These are phyloP conservation scores for Cercis canadensis DNA, from an alignment of 306 rosid genomes.

Conservation along the genomic window DNA sequence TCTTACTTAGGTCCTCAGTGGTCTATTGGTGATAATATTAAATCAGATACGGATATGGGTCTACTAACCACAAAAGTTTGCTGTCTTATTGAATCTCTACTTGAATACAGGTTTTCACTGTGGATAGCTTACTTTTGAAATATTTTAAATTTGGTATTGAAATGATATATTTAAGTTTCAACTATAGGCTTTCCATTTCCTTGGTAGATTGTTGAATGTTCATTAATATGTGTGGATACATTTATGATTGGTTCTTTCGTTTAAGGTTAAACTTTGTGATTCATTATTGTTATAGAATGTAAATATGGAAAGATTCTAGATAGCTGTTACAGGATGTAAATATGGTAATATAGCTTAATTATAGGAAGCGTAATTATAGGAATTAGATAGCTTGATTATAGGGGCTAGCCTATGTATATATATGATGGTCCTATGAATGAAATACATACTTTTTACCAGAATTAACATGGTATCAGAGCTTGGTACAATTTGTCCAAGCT, in stretches of 20 bases:
- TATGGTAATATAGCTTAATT: no score
- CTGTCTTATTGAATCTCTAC: slow-evolving; percentile 71
- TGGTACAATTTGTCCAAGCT: no score
- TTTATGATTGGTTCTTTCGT: slow-evolving; percentile 9
- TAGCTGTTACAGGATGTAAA: no score
- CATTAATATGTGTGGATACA: neutral
- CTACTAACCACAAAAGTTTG: slow-evolving; percentile 67
- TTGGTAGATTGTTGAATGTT: slow-evolving; percentile 9
- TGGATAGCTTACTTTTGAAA: slow-evolving; percentile 16
- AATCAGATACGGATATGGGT: slow-evolving; percentile 48
- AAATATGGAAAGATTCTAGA: no score
- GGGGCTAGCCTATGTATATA: no score
- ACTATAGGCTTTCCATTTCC: slow-evolving; percentile 13
- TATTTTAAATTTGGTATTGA: slow-evolving; percentile 21
- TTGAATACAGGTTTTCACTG: slow-evolving; percentile 72
- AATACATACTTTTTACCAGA: no score
- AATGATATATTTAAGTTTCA: slow-evolving; percentile 9
- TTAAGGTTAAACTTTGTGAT: neutral
- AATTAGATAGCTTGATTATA: no score
- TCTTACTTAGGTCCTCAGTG: slow-evolving; percentile 55
- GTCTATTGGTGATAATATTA: slow-evolving; percentile 53
- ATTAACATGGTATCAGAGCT: no score
- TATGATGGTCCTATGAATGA: no score
- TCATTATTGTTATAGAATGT: no score
- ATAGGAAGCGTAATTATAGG: no score